A percentile compares a stretch with the other conserved stretches of the same genome.
These are phyloP conservation scores for Diaporthe sp. DNA, from an alignment of 2,329 filamentous ascomycete genomes.

Conservation along the genomic window DNA sequence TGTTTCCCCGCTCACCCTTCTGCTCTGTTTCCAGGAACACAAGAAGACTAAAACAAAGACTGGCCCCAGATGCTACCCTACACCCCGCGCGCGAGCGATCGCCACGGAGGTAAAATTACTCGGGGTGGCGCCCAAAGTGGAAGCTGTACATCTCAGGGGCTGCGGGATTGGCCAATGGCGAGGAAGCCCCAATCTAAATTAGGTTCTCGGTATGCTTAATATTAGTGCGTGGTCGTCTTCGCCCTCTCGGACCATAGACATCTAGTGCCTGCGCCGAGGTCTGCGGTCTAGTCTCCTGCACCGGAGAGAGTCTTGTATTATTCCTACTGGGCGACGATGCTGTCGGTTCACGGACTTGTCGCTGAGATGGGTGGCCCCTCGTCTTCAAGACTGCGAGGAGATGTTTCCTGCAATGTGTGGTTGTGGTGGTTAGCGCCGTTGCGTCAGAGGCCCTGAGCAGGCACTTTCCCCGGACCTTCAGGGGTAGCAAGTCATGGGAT, in stretches of 20 bases:
- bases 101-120: slow-evolving; percentile 27
- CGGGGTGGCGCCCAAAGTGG: slow-evolving; percentile 17
- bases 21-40: slow-evolving; percentile 7
- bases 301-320: not conserved
- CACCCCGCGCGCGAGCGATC: slow-evolving; percentile 22
- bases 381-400: not conserved
- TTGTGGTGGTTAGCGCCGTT: not conserved
- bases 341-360: not conserved
- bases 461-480: not conserved
- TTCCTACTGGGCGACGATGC: not conserved
- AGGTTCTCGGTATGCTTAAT: slow-evolving; percentile 22
- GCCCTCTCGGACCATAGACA: not conserved
- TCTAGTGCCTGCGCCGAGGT: not conserved
- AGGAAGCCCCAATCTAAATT: slow-evolving; percentile 6
- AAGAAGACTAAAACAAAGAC: slow-evolving; percentile 24
- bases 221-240: not conserved
- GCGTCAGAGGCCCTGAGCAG: not conserved
- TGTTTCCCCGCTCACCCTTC: slow-evolving; percentile 5
- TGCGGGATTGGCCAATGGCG: slow-evolving; percentile 10
- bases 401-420: not conserved
- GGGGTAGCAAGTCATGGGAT: slow-evolving; percentile 21
- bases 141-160: slow-evolving; percentile 21
- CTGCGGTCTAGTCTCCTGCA: not conserved
- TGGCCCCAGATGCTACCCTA: slow-evolving; percentile 17
- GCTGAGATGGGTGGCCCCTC: not conserved